Evolutionary conservation across 495 filamentous ascomycete species (phyloP).

Genomic region (Staphylotrichum longicolle): DNA sequence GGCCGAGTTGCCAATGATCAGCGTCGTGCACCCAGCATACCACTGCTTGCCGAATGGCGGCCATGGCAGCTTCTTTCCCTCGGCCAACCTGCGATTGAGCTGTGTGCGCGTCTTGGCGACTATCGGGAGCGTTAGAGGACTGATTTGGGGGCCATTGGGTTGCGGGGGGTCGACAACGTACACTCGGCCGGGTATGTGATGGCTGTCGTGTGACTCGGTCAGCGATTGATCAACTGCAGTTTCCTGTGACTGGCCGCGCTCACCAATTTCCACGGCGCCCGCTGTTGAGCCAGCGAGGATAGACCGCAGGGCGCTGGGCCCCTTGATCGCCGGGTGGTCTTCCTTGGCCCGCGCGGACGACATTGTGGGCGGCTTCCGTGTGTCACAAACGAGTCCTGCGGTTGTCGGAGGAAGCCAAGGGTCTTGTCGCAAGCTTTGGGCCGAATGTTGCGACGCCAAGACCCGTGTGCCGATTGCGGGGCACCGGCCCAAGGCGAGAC

Average conservation of each 20-base stretch:
- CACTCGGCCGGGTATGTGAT: slow-evolving; percentile 98
- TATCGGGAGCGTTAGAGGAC: slow-evolving; percentile 24
- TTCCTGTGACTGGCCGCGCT: slow-evolving; percentile 9
- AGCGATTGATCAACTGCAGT: slow-evolving; percentile 18
- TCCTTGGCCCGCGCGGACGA: slow-evolving; percentile 31
- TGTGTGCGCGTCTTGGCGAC: slow-evolving; percentile 95
- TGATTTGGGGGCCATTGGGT: slow-evolving; percentile 7
- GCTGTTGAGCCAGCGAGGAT: slow-evolving; percentile 86
- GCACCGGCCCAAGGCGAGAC: neutral
- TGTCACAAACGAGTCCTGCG: neutral
- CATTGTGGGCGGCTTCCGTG: slow-evolving; percentile 21
- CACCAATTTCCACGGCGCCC: slow-evolving; percentile 92
- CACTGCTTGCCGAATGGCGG: slow-evolving; percentile 90
- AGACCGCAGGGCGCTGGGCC: slow-evolving; percentile 80
- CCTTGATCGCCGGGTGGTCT: slow-evolving; percentile 39
- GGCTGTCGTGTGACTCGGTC: slow-evolving; percentile 47
- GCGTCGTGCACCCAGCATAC: slow-evolving; percentile 96
- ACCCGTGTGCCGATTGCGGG: neutral
- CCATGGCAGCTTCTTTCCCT: slow-evolving; percentile 87
- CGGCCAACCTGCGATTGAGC: slow-evolving; percentile 79
- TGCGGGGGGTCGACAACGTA: slow-evolving; percentile 39
- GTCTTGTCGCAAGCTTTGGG: neutral
- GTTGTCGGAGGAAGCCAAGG: slow-evolving; percentile 13
- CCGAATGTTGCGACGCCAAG: slow-evolving; percentile 6
- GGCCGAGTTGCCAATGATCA: slow-evolving; percentile 93